Base-by-base conservation (phyloP, 768 basidiomycete genomes). In the Agaricus subrufescens region DNA sequence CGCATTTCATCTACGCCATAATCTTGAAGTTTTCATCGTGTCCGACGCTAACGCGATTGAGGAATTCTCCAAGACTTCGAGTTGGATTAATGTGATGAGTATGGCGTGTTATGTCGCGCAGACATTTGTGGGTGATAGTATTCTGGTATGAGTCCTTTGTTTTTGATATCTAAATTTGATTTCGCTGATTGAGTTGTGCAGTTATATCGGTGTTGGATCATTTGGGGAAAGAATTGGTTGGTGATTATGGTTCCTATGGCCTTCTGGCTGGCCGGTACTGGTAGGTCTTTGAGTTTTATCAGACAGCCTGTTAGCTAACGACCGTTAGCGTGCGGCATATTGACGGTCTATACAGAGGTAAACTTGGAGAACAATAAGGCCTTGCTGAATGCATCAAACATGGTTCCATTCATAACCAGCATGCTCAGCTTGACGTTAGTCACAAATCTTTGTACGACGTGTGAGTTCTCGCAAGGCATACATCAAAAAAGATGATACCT, bases 51-150 rank as follows among this genome's bases (percentile, higher is more conserved):
- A 70, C 27, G 65, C 76, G 0, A 66, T 61, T 2, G 66, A 71
- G 27, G 64, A 66, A 14, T 74, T 79, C 54, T 61, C 63, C 7
- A 52, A 71, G 45, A 73, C 70, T 2, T 69, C 72, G 1, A 63
- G 69, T 46, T 74, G 73, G 75, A 61, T 77, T 27, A 74, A 73
- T 52, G 73, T 77, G 7, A 69, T 78, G 66, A 72, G 72, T 59
- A 72, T 75, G 63, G 72, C 60, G 0, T 65, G 68, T 46, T 77
- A 74, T 60, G 71, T 72, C 37, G 71, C 61, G 1, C 76, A 78
- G 62, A 78, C 75, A 1, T 70, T 75, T 54, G 64, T 77, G 12
- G 77, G 75, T 9, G 77, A 78, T 62, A 64, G 64, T 39, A 75
- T 79, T 39, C 61, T 79, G 58, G 78, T 78, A 60, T 43, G 66